Base-by-base conservation (phyloP, 1,139 yeast species). In the Taphrina pruni region DNA sequence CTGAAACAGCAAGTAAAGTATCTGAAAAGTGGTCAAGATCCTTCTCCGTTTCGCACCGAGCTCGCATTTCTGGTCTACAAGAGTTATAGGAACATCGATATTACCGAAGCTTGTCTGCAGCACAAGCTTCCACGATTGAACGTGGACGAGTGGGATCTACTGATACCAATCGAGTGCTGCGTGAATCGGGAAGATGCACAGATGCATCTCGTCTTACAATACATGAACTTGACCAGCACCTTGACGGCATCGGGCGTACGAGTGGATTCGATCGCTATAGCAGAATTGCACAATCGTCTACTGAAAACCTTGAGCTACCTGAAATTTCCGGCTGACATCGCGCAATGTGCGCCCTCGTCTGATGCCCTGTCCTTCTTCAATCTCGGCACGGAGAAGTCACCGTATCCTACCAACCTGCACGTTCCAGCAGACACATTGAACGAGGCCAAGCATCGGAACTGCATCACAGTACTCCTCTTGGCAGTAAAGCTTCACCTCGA, bases 171-270 rank as follows among this genome's bases (percentile, higher is more conserved):
- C 39, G 39, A 51, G 38, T 35, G 8, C 11, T 21, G 39, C 17
- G 11, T 21, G 3, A 20, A 38, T 38, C 26, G 12, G 7, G 14
- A 32, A 11, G 26, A 26, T 9, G 45, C 32, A 11, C 38, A 54
- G 26, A 9, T 12, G 17, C 45, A 54, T 38, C 60, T 36, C 8
- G 43, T 14, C 6, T 14, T 54, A 11, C 38, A 54, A 6, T 54
- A 36, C 21, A 54, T 54, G 60, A 54, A 54, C 21, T 11, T 54
- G 60, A 26, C 60, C 8, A 17, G 39, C 26, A 11, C 41, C 9
- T 7, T 54, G 60, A 54, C 60, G 1, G 41, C 60, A n/a, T 7
- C 14, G 5, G 60, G 38, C n/a, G 26, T 8, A 21, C 12, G 9
- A 8, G n/a, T 36, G 14, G 26, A 35, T 36, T 5, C 9, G 20